Evolutionary conservation across 345 rosid species (phyloP).

Genomic region (Salix exigua): DNA sequence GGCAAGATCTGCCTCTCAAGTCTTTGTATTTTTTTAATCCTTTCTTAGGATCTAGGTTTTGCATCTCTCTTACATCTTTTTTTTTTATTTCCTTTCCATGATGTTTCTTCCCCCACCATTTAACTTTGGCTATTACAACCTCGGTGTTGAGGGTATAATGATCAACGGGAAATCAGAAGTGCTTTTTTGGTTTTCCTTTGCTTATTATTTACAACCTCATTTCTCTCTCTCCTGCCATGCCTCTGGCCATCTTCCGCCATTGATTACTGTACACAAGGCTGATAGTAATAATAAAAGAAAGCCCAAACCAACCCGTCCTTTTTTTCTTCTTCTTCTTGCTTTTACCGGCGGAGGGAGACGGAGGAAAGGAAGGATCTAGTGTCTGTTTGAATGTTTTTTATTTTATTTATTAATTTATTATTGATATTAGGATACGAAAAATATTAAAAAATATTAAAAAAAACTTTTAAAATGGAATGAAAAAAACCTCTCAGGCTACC

Average conservation of each 20-base stretch:
- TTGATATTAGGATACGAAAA: too few species aligned
- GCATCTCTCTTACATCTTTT: background rate
- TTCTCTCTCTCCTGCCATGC: background rate
- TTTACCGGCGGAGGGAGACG: background rate
- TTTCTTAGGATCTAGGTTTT: background rate
- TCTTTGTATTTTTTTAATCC: too few species aligned
- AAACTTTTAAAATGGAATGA: too few species aligned
- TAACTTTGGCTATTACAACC: background rate
- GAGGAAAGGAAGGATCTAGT: too few species aligned
- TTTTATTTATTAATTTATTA: too few species aligned
- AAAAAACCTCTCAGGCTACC: too few species aligned
- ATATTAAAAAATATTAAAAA: too few species aligned
- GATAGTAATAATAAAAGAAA: background rate
- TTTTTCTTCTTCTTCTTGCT: background rate
- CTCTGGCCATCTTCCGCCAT: background rate
- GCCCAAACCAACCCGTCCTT: background rate
- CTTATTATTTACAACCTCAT: accelerated
- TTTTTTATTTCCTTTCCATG: background rate
- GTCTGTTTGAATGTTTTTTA: too few species aligned
- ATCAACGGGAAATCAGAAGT: background rate
- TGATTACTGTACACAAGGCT: background rate
- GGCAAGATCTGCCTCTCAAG: background rate
- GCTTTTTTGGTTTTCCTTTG: background rate
- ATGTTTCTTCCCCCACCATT: background rate
- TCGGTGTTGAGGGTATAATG: background rate